Base-by-base conservation (phyloP, 371 early-diverging fungal genomes). In the Synchytrium microbalum region DNA sequence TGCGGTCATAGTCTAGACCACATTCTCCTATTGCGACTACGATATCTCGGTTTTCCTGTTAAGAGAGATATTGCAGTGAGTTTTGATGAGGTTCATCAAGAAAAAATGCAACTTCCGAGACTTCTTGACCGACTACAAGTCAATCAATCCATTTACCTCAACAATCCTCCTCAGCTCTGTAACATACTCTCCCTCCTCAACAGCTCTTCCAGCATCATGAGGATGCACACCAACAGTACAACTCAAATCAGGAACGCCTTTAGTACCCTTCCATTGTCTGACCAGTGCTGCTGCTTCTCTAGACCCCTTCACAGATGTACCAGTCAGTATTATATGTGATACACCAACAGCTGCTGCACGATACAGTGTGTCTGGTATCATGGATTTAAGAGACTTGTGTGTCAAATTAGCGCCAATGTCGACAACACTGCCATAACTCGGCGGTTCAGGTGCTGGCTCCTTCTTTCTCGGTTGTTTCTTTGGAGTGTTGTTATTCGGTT, bases 1-100 rank as follows among this genome's bases (percentile, higher is more conserved):
- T 68, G 55, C 86, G 69, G 60, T 74, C 74, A 63, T 76, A 85
- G 70, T 85, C 86, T 32, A 85, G 67, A 14, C 86, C 86, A 63
- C 80, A 77, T 69, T 85, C 86, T 46, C 86, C 86, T 52, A 83
- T 72, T 10, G 75, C 86, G n/a, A 80, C 71, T 10, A 74, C 73
- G 52, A 73, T 54, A 54, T 70, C 68, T 0, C 59, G 30, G 54
- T 63, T 65, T 2, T 31, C 16, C 0, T 24, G 24, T 55, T 8
- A 24, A 13, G 24, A 13, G 56, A 55, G 5, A 55, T 5, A 24
- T n/a, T 25, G 51, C 51, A n/a, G n/a, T 13, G 51, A 14, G 51
- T n/a, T n/a, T n/a, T n/a, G n/a, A n/a, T n/a, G n/a, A n/a, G n/a
- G n/a, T n/a, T n/a, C n/a, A 51, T 13, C 51, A 51, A 51, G n/a